Conservation (phyloP, 495 filamentous ascomycete species). For the Hypoxylon fragiforme region DNA sequence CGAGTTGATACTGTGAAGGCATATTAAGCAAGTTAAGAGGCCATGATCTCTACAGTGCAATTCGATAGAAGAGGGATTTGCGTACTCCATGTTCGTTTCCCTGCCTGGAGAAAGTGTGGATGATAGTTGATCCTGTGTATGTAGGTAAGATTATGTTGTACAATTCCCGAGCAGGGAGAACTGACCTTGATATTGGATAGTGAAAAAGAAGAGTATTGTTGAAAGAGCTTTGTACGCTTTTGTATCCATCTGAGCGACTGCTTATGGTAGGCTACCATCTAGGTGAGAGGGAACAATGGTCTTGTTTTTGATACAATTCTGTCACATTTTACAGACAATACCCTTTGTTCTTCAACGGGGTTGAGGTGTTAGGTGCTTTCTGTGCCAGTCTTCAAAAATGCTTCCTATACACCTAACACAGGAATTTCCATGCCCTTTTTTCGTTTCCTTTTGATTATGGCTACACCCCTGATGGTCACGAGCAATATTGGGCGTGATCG, state of each 20-base stretch:
- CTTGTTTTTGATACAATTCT: neutral
- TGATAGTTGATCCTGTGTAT: neutral
- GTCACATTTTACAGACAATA: neutral
- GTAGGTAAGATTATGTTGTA: too few relatives aligned
- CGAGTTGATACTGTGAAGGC: constrained; percentile 17
- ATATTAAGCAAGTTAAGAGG: constrained; percentile 6
- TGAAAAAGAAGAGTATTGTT: too few relatives aligned
- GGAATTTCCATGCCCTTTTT: too few relatives aligned
- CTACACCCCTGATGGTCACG: too few relatives aligned
- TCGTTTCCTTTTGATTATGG: too few relatives aligned
- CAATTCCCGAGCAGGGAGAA: too few relatives aligned
- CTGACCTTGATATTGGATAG: too few relatives aligned
- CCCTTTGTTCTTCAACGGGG: neutral
- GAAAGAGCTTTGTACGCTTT: too few relatives aligned
- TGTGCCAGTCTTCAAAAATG: neutral
- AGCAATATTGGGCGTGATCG: neutral
- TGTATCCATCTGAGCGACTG: too few relatives aligned
- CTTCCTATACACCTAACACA: neutral
- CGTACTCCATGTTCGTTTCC: neutral
- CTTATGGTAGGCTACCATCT: too few relatives aligned
- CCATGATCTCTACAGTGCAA: constrained; percentile 1
- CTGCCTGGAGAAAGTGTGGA: neutral
- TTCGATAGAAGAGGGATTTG: too few relatives aligned
- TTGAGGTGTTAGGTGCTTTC: neutral
- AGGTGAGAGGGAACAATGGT: neutral